Evolutionary conservation across 2,329 filamentous ascomycete genomes (phyloP).

Genomic region (Aspergillus fructus): DNA sequence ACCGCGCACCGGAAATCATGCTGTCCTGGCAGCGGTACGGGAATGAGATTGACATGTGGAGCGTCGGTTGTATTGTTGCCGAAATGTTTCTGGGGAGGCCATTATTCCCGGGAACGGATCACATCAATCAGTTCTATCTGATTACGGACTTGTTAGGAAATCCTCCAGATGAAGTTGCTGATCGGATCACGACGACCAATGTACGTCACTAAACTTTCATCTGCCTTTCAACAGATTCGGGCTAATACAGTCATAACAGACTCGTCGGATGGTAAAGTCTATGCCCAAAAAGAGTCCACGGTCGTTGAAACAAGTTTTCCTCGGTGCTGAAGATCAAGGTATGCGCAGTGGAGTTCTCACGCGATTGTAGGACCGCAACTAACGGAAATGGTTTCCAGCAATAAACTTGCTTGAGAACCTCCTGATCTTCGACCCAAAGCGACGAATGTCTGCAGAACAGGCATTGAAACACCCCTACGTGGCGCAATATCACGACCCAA

Average conservation of each 20-base stretch:
- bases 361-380: constrained; percentile 56
- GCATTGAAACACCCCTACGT: constrained; percentile 91
- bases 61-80: constrained; percentile 98
- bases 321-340: constrained; percentile 60
- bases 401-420: constrained; percentile 93
- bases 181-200: constrained; percentile 97
- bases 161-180: constrained; percentile 96
- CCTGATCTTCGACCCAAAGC: constrained; percentile 97
- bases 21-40: constrained; percentile 99
- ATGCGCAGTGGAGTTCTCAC: constrained; percentile 64
- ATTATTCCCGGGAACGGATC: constrained; percentile 96
- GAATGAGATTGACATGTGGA: constrained; percentile 98
- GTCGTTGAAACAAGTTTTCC: constrained; percentile 83
- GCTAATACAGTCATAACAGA: constrained; percentile 52
- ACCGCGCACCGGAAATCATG: constrained; percentile 98
- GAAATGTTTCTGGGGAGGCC: constrained; percentile 99
- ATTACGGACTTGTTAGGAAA: constrained; percentile 97
- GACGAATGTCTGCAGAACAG: constrained; percentile 82
- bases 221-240: neutral
- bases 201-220: constrained; percentile 49
- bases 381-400: constrained; percentile 51
- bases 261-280: constrained; percentile 92
- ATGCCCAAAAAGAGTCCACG: constrained; percentile 89
- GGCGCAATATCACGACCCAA: constrained; percentile 93
- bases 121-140: constrained; percentile 99